phyloP scores from a whole-genome alignment of 352 stramenopile genomes.

The Globisporangium takayamanum region DNA sequence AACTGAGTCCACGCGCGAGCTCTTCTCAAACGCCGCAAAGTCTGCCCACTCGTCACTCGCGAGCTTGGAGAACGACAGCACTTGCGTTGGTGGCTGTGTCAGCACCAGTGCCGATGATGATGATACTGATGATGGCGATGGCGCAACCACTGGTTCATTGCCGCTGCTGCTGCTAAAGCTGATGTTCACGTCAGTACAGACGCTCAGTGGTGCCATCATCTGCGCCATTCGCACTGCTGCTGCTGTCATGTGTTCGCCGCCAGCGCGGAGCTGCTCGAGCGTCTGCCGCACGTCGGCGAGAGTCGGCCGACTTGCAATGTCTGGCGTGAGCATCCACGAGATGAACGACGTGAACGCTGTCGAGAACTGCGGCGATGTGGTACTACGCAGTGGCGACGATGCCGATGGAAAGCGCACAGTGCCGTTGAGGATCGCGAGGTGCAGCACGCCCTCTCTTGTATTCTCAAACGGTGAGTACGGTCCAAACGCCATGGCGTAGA shows the following conservation, averaged over 20 bases:
- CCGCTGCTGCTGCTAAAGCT: background rate
- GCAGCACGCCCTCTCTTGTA: slow-evolving; percentile 36
- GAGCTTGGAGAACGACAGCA: slow-evolving; percentile 16
- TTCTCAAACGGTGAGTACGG: slow-evolving; percentile 88
- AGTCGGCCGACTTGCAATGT: slow-evolving; percentile 48
- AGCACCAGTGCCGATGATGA: background rate
- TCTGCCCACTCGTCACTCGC: slow-evolving; percentile 23
- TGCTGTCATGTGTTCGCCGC: background rate
- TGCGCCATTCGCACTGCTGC: background rate
- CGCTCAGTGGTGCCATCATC: too few relatives aligned
- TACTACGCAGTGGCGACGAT: background rate
- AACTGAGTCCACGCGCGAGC: slow-evolving; percentile 4
- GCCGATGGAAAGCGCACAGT: slow-evolving; percentile 47
- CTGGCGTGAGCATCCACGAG: slow-evolving; percentile 65
- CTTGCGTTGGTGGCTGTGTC: slow-evolving; percentile 7
- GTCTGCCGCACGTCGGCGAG: slow-evolving; percentile 37
- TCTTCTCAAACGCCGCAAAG: slow-evolving; percentile 21
- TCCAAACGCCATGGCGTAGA: slow-evolving; percentile 90
- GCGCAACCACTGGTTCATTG: background rate
- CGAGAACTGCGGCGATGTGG: slow-evolving; percentile 32
- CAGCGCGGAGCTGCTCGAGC: slow-evolving; percentile 16
- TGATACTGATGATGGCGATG: background rate
- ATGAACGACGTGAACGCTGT: slow-evolving; percentile 52
- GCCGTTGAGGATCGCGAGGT: slow-evolving; percentile 60
- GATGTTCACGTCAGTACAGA: background rate